phyloP scores from a whole-genome alignment of 1,139 yeast species.

The Blastobotrys illinoisensis region DNA sequence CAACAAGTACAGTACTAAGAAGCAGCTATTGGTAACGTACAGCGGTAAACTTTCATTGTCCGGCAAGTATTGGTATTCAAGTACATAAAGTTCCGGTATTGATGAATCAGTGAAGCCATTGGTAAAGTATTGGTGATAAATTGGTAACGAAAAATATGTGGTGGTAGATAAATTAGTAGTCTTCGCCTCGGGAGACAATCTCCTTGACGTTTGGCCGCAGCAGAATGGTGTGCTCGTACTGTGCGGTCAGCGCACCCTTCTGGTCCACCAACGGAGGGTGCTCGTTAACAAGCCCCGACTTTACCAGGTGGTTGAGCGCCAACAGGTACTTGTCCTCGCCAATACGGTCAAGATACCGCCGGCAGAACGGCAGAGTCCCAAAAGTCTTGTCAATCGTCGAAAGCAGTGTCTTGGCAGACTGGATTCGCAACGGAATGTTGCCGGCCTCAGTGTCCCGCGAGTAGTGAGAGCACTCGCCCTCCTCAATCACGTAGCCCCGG shows the following conservation, averaged over 20 bases:
- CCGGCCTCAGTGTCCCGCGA: constrained; percentile 54
- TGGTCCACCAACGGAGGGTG: constrained; percentile 94
- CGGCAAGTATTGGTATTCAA: too few species aligned
- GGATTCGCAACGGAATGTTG: constrained; percentile 50
- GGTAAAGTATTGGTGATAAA: too few species aligned
- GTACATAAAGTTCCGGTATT: too few species aligned
- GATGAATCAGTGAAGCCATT: too few species aligned
- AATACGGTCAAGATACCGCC: constrained; percentile 83
- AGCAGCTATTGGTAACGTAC: too few species aligned
- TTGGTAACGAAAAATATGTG: too few species aligned
- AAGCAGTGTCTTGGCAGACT: constrained; percentile 63
- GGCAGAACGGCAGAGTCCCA: constrained; percentile 95
- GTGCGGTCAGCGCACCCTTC: constrained; percentile 89
- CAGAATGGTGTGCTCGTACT: constrained; percentile 88
- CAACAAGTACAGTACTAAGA: too few species aligned
- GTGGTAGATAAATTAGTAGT: constrained; percentile 47
- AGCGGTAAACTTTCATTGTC: too few species aligned
- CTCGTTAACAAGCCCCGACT: constrained; percentile 81
- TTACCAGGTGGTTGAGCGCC: constrained; percentile 83
- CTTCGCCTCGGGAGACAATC: constrained; percentile 92
- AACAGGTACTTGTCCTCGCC: constrained; percentile 89
- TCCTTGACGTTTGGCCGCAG: constrained; percentile 90
- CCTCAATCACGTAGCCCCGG: constrained; percentile 75
- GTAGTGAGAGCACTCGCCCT: constrained; percentile 94
- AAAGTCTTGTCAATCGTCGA: constrained; percentile 69